Conservation (phyloP, 2,329 filamentous ascomycete species). For the Neoascochyta sp. region DNA sequence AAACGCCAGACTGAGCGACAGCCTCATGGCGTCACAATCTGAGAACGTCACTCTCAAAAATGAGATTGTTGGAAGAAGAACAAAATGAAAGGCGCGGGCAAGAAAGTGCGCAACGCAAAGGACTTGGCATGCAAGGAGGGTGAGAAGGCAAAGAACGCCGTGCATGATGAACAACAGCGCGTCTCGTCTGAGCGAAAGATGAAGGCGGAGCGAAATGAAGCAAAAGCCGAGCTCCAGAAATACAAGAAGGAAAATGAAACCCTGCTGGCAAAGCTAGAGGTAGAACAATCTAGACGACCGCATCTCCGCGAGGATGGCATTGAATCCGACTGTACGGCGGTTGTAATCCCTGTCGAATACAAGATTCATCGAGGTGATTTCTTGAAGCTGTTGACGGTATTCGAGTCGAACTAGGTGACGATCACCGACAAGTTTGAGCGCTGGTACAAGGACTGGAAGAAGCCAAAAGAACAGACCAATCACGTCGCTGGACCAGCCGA, state of each 20-base stretch:
- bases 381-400: conserved; percentile 1
- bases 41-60: conserved; percentile 6
- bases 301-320: conserved; percentile 12
- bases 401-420: conserved; percentile 8
- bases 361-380: conserved; percentile 12
- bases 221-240: conserved; percentile 7
- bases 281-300: conserved; percentile 10
- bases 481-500: conserved; percentile 4
- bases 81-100: conserved; percentile 16
- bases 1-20: conserved; percentile 8
- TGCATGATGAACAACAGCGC: conserved; percentile 11
- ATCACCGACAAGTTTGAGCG: conserved; percentile 4
- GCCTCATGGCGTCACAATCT: conserved; percentile 4
- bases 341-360: conserved; percentile 12
- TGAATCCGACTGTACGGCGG: conserved; percentile 6
- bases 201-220: conserved; percentile 15
- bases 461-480: conserved; percentile 1
- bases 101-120: conserved; percentile 16
- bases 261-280: conserved; percentile 10
- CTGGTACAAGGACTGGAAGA: conserved; percentile 15
- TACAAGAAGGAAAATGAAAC: conserved; percentile 9
- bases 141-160: conserved; percentile 15
- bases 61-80: conserved; percentile 9
- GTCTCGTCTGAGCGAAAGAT: conserved; percentile 11
- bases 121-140: conserved; percentile 11